These are phyloP conservation scores for Plasmodium inui DNA, from an alignment of 169 alveolate species.

Conservation along the genomic window DNA sequence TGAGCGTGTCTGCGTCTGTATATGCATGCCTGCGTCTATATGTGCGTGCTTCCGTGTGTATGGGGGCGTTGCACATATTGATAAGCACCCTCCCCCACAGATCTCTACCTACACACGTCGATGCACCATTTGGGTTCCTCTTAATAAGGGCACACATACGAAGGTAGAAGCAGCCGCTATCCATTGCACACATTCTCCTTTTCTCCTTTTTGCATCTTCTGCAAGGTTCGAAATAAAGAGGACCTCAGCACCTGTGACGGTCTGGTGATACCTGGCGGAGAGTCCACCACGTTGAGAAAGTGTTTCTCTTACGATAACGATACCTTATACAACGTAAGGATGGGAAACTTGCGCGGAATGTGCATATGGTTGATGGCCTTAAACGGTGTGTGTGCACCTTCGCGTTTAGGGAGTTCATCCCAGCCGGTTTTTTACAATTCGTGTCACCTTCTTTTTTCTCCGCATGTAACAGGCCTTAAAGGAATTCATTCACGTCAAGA, in stretches of 20 bases:
- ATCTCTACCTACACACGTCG: not conserved
- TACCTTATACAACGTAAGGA: slow-evolving; percentile 53
- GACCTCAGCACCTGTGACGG: slow-evolving; percentile 54
- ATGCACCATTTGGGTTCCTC: not conserved
- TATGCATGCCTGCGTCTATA: not conserved
- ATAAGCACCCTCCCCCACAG: not conserved
- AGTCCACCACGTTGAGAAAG: slow-evolving; percentile 48
- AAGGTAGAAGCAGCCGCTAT: not conserved
- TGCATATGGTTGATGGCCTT: not conserved
- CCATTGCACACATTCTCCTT: not conserved
- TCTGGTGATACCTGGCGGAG: slow-evolving; percentile 73
- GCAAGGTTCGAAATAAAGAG: slow-evolving; percentile 28
- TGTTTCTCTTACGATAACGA: slow-evolving; percentile 65
- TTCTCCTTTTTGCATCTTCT: not conserved
- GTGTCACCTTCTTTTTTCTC: not conserved
- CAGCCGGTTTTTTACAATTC: not conserved
- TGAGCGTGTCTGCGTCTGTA: not conserved
- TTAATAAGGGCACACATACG: not conserved
- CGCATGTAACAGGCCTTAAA: slow-evolving; percentile 19
- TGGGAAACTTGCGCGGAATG: not conserved
- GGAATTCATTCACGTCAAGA: slow-evolving; percentile 42
- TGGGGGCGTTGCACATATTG: not conserved
- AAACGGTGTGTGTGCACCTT: not conserved
- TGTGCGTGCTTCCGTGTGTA: not conserved
- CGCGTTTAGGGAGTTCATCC: not conserved